Percentiles rank a stretch among this genome's conserved stretches.
These are phyloP conservation scores for Aspergillus fischeri DNA, from an alignment of 2,329 filamentous ascomycete genomes.

Conservation along the genomic window DNA sequence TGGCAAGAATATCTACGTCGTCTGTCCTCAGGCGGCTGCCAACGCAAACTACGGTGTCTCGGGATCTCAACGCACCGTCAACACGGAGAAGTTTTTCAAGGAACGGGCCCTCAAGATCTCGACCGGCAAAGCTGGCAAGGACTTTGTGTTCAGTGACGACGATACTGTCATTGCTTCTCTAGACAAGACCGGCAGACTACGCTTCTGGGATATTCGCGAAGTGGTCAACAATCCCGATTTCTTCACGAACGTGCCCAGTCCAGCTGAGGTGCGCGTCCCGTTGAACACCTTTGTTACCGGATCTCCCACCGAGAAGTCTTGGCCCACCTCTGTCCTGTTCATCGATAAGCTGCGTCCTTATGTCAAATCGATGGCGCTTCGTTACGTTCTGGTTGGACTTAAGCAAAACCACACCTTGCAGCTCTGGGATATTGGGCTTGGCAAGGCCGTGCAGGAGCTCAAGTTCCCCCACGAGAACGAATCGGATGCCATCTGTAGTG, in stretches of 20 bases:
- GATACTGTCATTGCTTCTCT: slow-evolving; percentile 91
- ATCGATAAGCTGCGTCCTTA: slow-evolving; percentile 95
- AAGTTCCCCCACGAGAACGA: slow-evolving; percentile 95
- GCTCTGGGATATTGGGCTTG: slow-evolving; percentile 93
- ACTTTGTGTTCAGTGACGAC: slow-evolving; percentile 96
- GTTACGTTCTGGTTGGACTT: slow-evolving; percentile 96
- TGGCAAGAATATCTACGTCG: slow-evolving; percentile 91
- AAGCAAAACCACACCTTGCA: slow-evolving; percentile 99
- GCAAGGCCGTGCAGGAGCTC: slow-evolving; percentile 94
- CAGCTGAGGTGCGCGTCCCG: slow-evolving; percentile 78
- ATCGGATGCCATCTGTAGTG: slow-evolving; percentile 95
- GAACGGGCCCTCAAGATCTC: slow-evolving; percentile 90
- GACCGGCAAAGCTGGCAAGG: slow-evolving; percentile 96
- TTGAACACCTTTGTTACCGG: slow-evolving; percentile 83
- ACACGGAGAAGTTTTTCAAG: slow-evolving; percentile 81
- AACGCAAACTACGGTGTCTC: slow-evolving; percentile 47
- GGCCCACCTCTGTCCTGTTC: slow-evolving; percentile 92
- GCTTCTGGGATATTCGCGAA: slow-evolving; percentile 95
- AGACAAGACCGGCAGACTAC: slow-evolving; percentile 92
- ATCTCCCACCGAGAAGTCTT: slow-evolving; percentile 85
- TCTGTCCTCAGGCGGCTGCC: slow-evolving; percentile 59
- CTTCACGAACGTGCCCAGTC: slow-evolving; percentile 39
- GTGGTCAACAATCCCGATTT: slow-evolving; percentile 54
- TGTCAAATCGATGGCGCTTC: slow-evolving; percentile 79
- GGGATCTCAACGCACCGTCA: slow-evolving; percentile 58